These are phyloP conservation scores for Quercus rubra DNA, from an alignment of 306 rosid species.

Conservation along the genomic window DNA sequence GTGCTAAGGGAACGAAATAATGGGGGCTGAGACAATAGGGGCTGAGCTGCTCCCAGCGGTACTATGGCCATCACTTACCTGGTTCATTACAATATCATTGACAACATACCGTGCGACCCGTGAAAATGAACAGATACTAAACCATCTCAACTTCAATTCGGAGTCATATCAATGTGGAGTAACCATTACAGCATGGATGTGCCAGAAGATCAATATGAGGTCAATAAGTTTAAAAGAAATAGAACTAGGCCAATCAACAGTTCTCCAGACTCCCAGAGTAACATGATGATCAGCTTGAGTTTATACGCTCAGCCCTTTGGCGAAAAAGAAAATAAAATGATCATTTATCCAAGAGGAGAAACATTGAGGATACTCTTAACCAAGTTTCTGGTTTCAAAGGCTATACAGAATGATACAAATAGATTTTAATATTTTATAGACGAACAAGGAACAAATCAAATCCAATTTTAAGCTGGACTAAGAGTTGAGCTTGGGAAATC, in stretches of 20 bases:
- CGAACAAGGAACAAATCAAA: background rate
- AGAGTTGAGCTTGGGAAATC: background rate
- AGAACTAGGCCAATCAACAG: background rate
- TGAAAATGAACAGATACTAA: background rate
- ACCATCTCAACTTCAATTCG: background rate
- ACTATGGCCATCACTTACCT: no score
- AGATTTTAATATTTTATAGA: background rate
- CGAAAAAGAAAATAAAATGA: no score
- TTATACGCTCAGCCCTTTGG: no score
- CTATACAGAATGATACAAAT: background rate
- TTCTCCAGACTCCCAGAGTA: no score
- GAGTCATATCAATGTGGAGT: background rate
- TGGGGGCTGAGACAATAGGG: no score
- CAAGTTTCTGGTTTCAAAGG: no score
- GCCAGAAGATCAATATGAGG: background rate
- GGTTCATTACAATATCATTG: no score
- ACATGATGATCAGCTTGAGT: no score
- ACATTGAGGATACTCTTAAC: no score
- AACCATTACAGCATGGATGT: background rate
- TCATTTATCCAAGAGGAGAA: no score
- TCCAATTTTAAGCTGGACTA: background rate
- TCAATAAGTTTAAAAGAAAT: background rate
- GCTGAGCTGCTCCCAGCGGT: no score
- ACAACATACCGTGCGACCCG: background rate
- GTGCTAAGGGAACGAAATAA: no score